Percentiles rank a stretch among this genome's conserved stretches.
phyloP scores from a whole-genome alignment of 352 stramenopile species.

The Peronospora destructor region DNA sequence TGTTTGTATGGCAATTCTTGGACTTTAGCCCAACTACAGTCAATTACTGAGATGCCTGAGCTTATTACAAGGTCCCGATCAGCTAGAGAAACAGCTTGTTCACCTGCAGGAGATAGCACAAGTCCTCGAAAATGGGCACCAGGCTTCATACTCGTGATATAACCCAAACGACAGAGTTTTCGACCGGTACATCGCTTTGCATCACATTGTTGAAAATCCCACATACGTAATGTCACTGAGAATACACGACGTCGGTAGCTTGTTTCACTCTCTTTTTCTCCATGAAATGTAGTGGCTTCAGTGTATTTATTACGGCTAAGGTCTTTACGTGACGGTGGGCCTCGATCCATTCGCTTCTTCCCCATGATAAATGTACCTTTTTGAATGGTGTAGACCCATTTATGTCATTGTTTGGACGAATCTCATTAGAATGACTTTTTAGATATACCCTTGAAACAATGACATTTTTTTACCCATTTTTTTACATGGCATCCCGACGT shows the following conservation, averaged over 20 bases:
- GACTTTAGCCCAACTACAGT: conserved; percentile 96
- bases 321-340: conserved; percentile 17
- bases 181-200: conserved; percentile 91
- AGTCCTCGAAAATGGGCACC: conserved; percentile 91
- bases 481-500: background rate
- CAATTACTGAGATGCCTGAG: conserved; percentile 92
- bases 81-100: conserved; percentile 85
- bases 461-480: background rate
- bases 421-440: background rate
- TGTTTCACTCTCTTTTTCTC: conserved; percentile 60
- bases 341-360: conserved; percentile 26
- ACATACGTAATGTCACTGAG: conserved; percentile 87
- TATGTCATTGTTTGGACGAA: background rate
- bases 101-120: conserved; percentile 90
- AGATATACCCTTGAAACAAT: background rate
- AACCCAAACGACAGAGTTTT: conserved; percentile 89
- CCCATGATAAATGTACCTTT: conserved; percentile 10
- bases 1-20: conserved; percentile 94
- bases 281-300: conserved; percentile 11
- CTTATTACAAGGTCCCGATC: conserved; percentile 74
- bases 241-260: conserved; percentile 69
- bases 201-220: conserved; percentile 94
- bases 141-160: conserved; percentile 90
- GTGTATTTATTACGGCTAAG: conserved; percentile 6
- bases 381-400: background rate